Percentiles rank a stretch among this genome's conserved stretches.
phyloP scores from a whole-genome alignment of 106 monocot species.

The Apostasia shenzhenica region DNA sequence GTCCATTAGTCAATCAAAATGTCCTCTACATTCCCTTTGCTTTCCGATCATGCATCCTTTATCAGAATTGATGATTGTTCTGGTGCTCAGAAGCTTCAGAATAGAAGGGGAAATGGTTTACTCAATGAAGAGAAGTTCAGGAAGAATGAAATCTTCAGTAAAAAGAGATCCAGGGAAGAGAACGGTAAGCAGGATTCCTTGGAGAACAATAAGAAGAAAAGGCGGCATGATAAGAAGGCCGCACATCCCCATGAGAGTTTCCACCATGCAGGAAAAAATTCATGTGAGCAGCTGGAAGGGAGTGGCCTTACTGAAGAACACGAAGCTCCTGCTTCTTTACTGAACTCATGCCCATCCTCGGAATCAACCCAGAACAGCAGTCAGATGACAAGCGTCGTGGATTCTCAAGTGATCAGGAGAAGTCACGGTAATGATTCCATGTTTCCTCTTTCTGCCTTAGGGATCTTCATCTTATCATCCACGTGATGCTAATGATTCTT shows the following conservation, averaged over 20 bases:
- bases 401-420: background rate
- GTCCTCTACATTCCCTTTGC: background rate
- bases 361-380: constrained; percentile 52
- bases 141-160: constrained; percentile 15
- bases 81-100: constrained; percentile 41
- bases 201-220: constrained; percentile 19
- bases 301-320: constrained; percentile 79
- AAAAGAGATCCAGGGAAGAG: constrained; percentile 23
- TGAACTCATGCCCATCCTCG: constrained; percentile 27
- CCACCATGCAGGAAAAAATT: background rate
- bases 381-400: constrained; percentile 32
- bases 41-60: constrained; percentile 20
- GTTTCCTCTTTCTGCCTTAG: background rate
- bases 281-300: constrained; percentile 42
- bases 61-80: constrained; percentile 40
- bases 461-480: background rate
- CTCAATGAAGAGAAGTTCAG: constrained; percentile 5
- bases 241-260: background rate
- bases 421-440: constrained; percentile 19
- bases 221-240: constrained; percentile 16
- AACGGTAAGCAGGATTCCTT: constrained; percentile 7
- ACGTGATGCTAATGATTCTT: background rate
- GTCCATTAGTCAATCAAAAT: background rate
- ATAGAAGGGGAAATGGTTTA: constrained; percentile 11
- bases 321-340: constrained; percentile 12